Percentiles rank a stretch among this genome's conserved stretches.
phyloP scores from a whole-genome alignment of 1,139 yeast species.

The Hansenula lynferdii region DNA sequence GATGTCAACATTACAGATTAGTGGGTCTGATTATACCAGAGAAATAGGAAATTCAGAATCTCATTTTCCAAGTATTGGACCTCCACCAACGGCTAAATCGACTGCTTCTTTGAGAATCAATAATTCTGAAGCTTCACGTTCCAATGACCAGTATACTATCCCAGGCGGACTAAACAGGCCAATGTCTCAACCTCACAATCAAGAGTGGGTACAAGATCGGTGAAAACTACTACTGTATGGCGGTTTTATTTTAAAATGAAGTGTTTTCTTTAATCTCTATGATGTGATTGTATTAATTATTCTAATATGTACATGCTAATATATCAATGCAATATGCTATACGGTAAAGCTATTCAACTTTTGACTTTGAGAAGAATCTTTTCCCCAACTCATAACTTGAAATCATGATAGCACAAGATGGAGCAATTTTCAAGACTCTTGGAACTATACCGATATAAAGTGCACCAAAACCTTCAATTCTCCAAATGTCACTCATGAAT shows the following conservation, averaged over 20 bases:
- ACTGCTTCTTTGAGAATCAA: no score
- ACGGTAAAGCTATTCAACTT: neutral
- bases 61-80: no score
- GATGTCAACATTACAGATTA: no score
- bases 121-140: no score
- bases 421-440: slow-evolving; percentile 86
- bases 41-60: no score
- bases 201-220: slow-evolving; percentile 14
- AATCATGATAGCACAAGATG: slow-evolving; percentile 98
- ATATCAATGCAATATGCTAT: no score
- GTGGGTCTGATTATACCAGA: no score
- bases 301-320: neutral
- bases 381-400: slow-evolving; percentile 92
- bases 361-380: slow-evolving; percentile 39
- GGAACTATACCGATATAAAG: slow-evolving; percentile 84
- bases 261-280: no score
- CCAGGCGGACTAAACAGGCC: slow-evolving; percentile 18
- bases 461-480: slow-evolving; percentile 71
- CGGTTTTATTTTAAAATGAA: no score
- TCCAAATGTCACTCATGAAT: slow-evolving; percentile 56
- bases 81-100: no score
- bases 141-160: slow-evolving; percentile 17
- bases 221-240: no score
- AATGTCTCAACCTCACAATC: slow-evolving; percentile 7
- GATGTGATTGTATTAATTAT: no score